phyloP scores from a whole-genome alignment of 768 basidiomycete species.

The Lentinula lateritia region DNA sequence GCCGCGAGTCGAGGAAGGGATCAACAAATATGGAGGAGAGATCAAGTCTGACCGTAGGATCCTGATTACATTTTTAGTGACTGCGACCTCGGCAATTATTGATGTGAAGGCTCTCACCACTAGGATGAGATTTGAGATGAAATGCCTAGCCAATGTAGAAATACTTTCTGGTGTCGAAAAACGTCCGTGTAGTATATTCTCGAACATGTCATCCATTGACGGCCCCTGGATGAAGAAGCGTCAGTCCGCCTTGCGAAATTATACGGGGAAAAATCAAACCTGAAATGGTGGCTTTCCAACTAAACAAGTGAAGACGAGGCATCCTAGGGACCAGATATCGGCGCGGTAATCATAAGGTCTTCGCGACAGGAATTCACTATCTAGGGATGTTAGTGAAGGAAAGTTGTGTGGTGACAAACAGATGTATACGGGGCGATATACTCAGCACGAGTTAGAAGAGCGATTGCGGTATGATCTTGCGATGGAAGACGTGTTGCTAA shows the following conservation, averaged over 20 bases:
- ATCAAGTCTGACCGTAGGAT: background rate
- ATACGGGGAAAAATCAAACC: slow-evolving; percentile 15
- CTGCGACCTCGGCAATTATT: no score
- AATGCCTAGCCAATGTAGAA: slow-evolving; percentile 19
- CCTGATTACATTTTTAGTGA: background rate
- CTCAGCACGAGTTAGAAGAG: slow-evolving; percentile 15
- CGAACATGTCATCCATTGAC: slow-evolving; percentile 13
- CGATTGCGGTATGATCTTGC: slow-evolving; percentile 13
- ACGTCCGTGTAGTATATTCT: slow-evolving; percentile 17
- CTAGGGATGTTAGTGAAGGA: background rate
- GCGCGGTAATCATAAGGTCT: slow-evolving; percentile 26
- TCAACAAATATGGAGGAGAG: background rate
- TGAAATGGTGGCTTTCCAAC: slow-evolving; percentile 28
- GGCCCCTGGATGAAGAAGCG: slow-evolving; percentile 10
- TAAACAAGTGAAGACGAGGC: slow-evolving; percentile 31
- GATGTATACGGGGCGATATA: slow-evolving; percentile 37
- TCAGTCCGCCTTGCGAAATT: background rate
- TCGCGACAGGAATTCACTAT: slow-evolving; percentile 34
- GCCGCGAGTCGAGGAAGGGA: slow-evolving; percentile 1
- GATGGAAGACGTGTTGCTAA: slow-evolving; percentile 25
- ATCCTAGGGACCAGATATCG: slow-evolving; percentile 47
- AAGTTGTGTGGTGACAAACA: background rate
- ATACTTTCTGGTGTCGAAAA: slow-evolving; percentile 19
- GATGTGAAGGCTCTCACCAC: slow-evolving; percentile 14
- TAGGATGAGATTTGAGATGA: slow-evolving; percentile 22